These are phyloP conservation scores for Mycena kentingensis DNA, from an alignment of 768 basidiomycete species.

Conservation along the genomic window DNA sequence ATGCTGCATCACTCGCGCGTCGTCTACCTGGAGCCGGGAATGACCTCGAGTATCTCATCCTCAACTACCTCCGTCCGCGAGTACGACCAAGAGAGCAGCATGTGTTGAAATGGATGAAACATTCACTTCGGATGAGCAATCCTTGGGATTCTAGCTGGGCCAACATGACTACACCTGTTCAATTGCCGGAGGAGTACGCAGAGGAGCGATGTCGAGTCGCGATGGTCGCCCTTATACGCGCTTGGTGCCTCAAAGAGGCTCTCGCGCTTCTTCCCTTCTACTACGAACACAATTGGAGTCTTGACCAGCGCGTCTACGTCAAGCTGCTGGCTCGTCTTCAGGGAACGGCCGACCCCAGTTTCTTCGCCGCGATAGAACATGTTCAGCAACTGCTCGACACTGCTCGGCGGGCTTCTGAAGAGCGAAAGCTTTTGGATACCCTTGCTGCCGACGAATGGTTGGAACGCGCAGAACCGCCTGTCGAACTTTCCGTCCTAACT, in stretches of 20 bases:
- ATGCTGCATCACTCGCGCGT: too few relatives aligned
- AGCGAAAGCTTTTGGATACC: too few relatives aligned
- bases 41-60: too few relatives aligned
- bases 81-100: too few relatives aligned
- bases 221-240: conserved; percentile 5
- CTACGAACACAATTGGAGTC: not conserved
- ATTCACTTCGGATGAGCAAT: too few relatives aligned
- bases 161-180: not conserved
- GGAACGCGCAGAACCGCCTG: too few relatives aligned
- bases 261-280: conserved; percentile 7
- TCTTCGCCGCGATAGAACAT: not conserved
- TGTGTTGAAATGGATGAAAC: too few relatives aligned
- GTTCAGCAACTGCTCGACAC: not conserved
- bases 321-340: conserved; percentile 9
- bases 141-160: too few relatives aligned
- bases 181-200: not conserved
- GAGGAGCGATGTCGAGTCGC: not conserved
- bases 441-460: too few relatives aligned
- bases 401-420: not conserved
- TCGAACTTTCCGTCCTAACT: too few relatives aligned
- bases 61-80: too few relatives aligned
- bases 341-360: conserved; percentile 11
- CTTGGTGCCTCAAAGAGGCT: conserved; percentile 19
- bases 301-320: not conserved
- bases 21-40: too few relatives aligned